Evolutionary conservation across 192 early-diverging fungal species (phyloP).

Genomic region (Ambispora gerdemannii): DNA sequence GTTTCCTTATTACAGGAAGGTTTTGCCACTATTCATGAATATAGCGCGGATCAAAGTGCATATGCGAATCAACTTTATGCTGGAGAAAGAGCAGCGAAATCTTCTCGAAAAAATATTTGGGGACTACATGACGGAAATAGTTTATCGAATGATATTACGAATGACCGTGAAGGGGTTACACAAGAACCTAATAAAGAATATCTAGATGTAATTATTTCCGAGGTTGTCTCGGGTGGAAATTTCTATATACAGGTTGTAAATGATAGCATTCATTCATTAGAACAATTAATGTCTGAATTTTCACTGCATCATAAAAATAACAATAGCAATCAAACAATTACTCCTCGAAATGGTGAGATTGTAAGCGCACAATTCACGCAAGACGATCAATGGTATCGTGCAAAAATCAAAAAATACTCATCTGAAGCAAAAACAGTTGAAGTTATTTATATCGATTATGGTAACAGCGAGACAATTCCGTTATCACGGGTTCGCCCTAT

Average conservation of each 20-base stretch:
- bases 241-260: constrained; percentile 66
- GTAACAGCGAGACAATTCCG: constrained; percentile 82
- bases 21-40: constrained; percentile 78
- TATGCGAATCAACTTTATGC: constrained; percentile 64
- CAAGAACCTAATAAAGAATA: constrained; percentile 66
- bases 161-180: constrained; percentile 45
- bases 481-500: constrained; percentile 70
- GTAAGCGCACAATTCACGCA: constrained; percentile 82
- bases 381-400: constrained; percentile 85
- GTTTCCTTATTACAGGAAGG: constrained; percentile 74
- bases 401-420: constrained; percentile 66
- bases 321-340: constrained; percentile 27
- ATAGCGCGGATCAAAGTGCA: constrained; percentile 80
- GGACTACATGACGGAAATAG: no score
- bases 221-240: constrained; percentile 54
- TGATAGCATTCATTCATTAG: constrained; percentile 61
- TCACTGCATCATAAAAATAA: constrained; percentile 54
- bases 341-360: constrained; percentile 67
- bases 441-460: constrained; percentile 92
- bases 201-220: constrained; percentile 69
- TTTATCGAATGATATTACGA: constrained; percentile 44
- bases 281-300: constrained; percentile 82
- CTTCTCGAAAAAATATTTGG: constrained; percentile 70
- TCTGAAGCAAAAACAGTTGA: constrained; percentile 59
- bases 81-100: constrained; percentile 78